Percentiles rank a stretch among this genome's conserved stretches.
phyloP scores from a whole-genome alignment of 495 filamentous ascomycete species.

The Aspergillus carlsbadensis region DNA sequence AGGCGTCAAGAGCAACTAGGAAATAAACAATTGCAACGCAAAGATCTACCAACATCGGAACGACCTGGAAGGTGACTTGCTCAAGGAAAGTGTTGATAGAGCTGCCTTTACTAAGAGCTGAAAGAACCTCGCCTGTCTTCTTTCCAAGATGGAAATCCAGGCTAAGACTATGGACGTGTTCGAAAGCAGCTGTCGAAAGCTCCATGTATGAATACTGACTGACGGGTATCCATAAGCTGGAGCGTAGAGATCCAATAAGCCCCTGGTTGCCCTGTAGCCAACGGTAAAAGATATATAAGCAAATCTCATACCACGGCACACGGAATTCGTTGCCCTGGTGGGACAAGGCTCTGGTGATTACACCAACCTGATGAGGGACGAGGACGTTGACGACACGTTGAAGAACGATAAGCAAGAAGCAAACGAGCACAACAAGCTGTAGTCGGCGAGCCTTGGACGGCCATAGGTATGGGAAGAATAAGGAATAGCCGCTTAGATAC shows the following conservation, averaged over 20 bases:
- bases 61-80: constrained; percentile 90
- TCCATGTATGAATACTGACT: constrained; percentile 95
- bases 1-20: constrained; percentile 73
- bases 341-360: constrained; percentile 67
- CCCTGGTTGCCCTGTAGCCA: constrained; percentile 88
- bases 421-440: constrained; percentile 74
- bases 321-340: constrained; percentile 41
- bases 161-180: constrained; percentile 93
- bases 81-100: constrained; percentile 97
- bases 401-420: constrained; percentile 71
- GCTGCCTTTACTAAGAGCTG: constrained; percentile 90
- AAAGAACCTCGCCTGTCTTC: constrained; percentile 93
- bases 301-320: constrained; percentile 70
- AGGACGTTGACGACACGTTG: constrained; percentile 80
- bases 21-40: constrained; percentile 85
- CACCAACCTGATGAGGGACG: constrained; percentile 73
- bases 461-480: constrained; percentile 96
- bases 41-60: constrained; percentile 93
- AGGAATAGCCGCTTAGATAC: constrained; percentile 80
- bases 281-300: constrained; percentile 75
- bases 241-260: constrained; percentile 75
- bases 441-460: constrained; percentile 71
- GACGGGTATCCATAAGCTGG: constrained; percentile 90
- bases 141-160: constrained; percentile 96
- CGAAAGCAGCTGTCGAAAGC: constrained; percentile 90